A percentile compares a stretch with the other conserved stretches of the same genome.
These are phyloP conservation scores for Calonectria multiphialidica DNA, from an alignment of 2,329 filamentous ascomycete genomes.

Conservation along the genomic window DNA sequence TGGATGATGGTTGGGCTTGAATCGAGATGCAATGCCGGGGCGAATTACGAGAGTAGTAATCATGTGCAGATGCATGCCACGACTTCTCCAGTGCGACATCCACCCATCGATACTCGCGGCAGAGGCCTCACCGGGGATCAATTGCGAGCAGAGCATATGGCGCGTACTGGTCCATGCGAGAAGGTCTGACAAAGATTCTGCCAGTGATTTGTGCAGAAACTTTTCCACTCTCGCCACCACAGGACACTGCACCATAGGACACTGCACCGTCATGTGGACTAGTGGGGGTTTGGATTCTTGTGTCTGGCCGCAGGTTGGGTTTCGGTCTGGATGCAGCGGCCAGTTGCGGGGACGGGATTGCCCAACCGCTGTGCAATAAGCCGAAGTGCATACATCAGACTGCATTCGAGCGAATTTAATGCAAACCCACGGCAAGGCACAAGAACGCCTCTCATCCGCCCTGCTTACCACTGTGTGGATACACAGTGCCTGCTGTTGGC, in stretches of 20 bases:
- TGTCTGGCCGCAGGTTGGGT: background rate
- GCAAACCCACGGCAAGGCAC: conserved; percentile 10
- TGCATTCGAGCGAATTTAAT: conserved; percentile 10
- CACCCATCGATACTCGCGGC: background rate
- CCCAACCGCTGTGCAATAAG: conserved; percentile 10
- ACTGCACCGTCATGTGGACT: background rate
- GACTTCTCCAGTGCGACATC: background rate
- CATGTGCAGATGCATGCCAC: background rate
- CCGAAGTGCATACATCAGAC: conserved; percentile 21
- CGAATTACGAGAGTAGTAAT: background rate
- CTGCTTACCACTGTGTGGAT: background rate
- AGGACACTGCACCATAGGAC: background rate
- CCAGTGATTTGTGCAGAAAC: background rate
- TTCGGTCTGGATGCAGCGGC: background rate
- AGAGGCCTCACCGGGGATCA: background rate
- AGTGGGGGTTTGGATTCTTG: background rate
- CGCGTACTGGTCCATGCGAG: conserved; percentile 1
- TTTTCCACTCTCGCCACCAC: background rate
- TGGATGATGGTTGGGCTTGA: conserved; percentile 1
- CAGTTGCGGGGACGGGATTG: conserved; percentile 10
- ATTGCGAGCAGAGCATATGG: conserved; percentile 7
- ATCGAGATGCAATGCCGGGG: background rate
- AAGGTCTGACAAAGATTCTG: conserved; percentile 8
- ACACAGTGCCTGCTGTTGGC: background rate
- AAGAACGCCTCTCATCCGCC: background rate